Evolutionary conservation across 257 asterid genomes (phyloP), one percentile per base, ranked within the genome.

Genomic region (Marsdenia floribunda): DNA sequence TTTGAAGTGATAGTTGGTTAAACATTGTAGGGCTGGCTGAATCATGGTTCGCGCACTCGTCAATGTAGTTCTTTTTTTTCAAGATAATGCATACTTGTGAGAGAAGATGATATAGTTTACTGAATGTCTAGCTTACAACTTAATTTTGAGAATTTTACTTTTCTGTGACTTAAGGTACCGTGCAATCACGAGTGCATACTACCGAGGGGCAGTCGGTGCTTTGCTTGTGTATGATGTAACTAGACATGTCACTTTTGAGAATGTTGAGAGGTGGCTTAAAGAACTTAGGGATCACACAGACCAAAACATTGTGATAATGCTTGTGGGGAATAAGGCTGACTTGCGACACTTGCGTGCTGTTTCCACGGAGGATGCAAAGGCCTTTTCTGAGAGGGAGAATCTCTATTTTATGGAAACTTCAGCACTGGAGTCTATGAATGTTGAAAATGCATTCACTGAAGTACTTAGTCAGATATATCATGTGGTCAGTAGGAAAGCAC

Each of bases 161-260:
- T 72, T 67, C 18, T 68, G 29, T 57, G 64, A 60, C 63, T 57
- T 38, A 59, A 88, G 93, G 78, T 88, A 88, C 77, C 93, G 93
- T 46, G 93, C 93, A 76, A 88, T 88, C 77, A 88, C 93, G 46
- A 88, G 93, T 74, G 93, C 93, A 65, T 88, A 88, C 81, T 88
- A 88, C 77, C 82, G 93, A 59, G 93, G 93, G 58, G 91, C 93
- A 40, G 91, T 88, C 16, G 93, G 93, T 6, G 93, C 93, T 1
- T 76, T 88, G 75, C 84, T 88, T 44, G 93, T 88, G 53, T 88
- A 87, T n/a, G 93, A 88, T 73, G 89, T 87, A 35, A 87, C 91
- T 22, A 87, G 93, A 29, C 91, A 88, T 22, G 84, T 88, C 73
- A 88, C 93, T 19, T 87, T 88, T 33, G 93, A 88, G 79, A 88